A percentile compares a stretch with the other conserved stretches of the same genome.
These are phyloP conservation scores for Cryptosporidium andersoni DNA, from an alignment of 169 alveolate genomes.

Conservation along the genomic window DNA sequence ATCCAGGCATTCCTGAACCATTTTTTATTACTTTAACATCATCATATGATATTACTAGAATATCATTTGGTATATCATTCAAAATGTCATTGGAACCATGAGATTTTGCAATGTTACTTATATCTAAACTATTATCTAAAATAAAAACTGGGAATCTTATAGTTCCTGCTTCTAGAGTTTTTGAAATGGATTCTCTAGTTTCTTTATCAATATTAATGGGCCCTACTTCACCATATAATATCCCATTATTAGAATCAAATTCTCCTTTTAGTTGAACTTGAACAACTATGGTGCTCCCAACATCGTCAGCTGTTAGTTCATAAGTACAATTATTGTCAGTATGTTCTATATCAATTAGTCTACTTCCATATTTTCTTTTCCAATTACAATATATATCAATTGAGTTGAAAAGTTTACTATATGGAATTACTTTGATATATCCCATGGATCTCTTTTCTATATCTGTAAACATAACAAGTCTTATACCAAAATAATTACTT, in stretches of 20 bases:
- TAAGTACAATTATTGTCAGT: background rate
- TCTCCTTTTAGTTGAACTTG: constrained; percentile 33
- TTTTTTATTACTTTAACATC: constrained; percentile 53
- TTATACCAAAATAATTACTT: background rate
- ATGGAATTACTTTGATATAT: constrained; percentile 4
- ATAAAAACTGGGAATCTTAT: constrained; percentile 41
- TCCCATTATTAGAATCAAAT: background rate
- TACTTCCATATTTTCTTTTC: constrained; percentile 42
- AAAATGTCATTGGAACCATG: background rate
- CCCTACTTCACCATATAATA: constrained; percentile 44
- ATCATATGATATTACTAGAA: constrained; percentile 32
- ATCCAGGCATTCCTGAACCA: constrained; percentile 9
- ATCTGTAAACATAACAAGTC: constrained; percentile 6
- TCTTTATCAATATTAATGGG: constrained; percentile 39
- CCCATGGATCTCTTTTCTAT: constrained; percentile 45
- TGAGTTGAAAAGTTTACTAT: background rate
- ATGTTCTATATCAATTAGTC: constrained; percentile 21
- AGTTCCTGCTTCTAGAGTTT: constrained; percentile 24
- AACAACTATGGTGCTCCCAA: constrained; percentile 29
- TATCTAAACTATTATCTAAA: constrained; percentile 21
- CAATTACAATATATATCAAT: background rate
- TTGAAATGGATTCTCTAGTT: constrained; percentile 24
- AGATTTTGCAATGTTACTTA: background rate
- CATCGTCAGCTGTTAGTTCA: constrained; percentile 58
- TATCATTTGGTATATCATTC: constrained; percentile 3